Evolutionary conservation across 2,329 filamentous ascomycete genomes (phyloP).

Genomic region (Coniochaeta sp.): DNA sequence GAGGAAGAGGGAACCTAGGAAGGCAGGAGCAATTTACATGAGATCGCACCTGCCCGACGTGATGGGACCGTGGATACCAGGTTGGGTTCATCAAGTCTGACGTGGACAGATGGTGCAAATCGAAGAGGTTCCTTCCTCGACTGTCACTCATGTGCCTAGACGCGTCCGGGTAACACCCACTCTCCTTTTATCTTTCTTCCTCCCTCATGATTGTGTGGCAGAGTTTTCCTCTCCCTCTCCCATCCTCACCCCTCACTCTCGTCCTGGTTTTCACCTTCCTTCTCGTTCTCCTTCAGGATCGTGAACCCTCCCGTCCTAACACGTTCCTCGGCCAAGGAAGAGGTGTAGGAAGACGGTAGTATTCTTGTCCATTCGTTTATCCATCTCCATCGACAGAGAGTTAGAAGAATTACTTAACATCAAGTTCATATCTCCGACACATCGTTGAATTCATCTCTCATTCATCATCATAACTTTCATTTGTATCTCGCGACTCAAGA

Average conservation of each 20-base stretch:
- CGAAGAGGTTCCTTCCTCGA: neutral
- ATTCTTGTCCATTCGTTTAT: conserved; percentile 2
- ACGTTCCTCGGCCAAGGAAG: neutral
- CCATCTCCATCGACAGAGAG: neutral
- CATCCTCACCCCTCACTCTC: neutral
- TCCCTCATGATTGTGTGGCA: neutral
- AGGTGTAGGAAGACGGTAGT: neutral
- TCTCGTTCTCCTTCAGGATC: neutral
- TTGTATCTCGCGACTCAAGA: neutral
- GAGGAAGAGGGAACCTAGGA: neutral
- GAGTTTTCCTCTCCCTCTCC: neutral
- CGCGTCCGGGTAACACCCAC: neutral
- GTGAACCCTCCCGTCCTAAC: neutral
- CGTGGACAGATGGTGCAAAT: neutral
- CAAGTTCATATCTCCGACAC: neutral
- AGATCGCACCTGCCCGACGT: conserved; percentile 3
- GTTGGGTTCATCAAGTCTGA: neutral
- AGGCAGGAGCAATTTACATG: conserved; percentile 3
- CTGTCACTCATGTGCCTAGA: neutral
- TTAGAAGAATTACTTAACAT: neutral
- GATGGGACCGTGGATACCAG: neutral
- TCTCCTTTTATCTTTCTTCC: neutral
- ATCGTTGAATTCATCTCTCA: neutral
- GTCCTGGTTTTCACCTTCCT: too few species aligned
- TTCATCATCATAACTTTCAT: neutral